A percentile compares a stretch with the other conserved stretches of the same genome.
These are phyloP conservation scores for Apiospora malaysiana DNA, from an alignment of 2,329 filamentous ascomycete species.

Conservation along the genomic window DNA sequence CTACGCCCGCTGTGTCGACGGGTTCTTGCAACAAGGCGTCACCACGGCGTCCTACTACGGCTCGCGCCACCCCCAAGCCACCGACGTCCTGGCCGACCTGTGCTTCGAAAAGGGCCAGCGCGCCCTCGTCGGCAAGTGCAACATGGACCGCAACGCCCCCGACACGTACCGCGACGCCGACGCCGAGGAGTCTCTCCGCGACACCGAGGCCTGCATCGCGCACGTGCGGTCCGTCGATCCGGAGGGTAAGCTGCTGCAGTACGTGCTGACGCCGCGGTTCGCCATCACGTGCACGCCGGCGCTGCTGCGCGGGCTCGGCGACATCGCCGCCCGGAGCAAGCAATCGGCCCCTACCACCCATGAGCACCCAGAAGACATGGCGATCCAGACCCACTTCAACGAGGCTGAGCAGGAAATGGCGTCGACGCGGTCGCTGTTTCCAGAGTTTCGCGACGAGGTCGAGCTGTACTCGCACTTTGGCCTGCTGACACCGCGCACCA, in stretches of 20 bases:
- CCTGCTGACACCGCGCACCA: slow-evolving; percentile 59
- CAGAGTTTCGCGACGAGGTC: slow-evolving; percentile 60
- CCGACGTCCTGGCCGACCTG: slow-evolving; percentile 60
- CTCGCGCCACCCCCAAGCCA: slow-evolving; percentile 61
- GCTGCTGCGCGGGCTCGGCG: slow-evolving; percentile 61
- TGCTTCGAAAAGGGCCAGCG: slow-evolving; percentile 61
- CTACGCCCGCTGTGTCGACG: slow-evolving; percentile 59
- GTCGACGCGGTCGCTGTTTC: slow-evolving; percentile 61
- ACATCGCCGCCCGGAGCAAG: slow-evolving; percentile 46
- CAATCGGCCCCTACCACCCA: background rate
- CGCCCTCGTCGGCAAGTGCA: slow-evolving; percentile 67
- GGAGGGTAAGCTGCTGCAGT: slow-evolving; percentile 48
- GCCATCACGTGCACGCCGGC: slow-evolving; percentile 64
- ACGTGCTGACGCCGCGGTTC: slow-evolving; percentile 64
- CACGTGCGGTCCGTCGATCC: slow-evolving; percentile 55
- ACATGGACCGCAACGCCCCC: slow-evolving; percentile 64
- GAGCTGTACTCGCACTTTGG: slow-evolving; percentile 64
- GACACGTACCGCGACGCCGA: slow-evolving; percentile 57
- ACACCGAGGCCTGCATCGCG: slow-evolving; percentile 55
- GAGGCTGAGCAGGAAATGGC: slow-evolving; percentile 66
- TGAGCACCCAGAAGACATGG: background rate
- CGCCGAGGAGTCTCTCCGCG: slow-evolving; percentile 52
- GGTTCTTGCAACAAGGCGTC: slow-evolving; percentile 65
- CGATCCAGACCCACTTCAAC: slow-evolving; percentile 71
- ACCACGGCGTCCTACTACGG: slow-evolving; percentile 68